Evolutionary conservation across 2,329 filamentous ascomycete genomes (phyloP).

Genomic region (Hypoxylon sp.): DNA sequence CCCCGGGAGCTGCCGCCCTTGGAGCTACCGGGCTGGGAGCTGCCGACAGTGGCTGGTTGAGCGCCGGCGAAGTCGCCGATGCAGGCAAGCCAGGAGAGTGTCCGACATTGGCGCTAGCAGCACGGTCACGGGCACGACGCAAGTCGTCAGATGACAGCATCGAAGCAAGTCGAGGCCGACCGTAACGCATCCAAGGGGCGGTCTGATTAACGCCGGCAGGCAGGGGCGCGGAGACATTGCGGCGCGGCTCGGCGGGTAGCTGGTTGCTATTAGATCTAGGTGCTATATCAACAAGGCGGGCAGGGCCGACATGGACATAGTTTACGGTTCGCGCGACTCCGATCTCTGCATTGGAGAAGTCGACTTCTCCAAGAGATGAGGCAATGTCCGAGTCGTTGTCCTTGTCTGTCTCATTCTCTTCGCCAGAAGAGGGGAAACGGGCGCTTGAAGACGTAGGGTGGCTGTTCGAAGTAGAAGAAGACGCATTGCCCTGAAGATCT

Average conservation of each 20-base stretch:
- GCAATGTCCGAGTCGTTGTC: no score
- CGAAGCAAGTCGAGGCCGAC: neutral
- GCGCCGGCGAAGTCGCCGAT: neutral
- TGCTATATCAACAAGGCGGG: neutral
- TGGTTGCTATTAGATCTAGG: neutral
- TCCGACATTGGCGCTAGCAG: neutral
- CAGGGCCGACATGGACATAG: neutral
- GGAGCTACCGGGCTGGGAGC: no score
- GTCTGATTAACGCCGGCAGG: neutral
- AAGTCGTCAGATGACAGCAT: neutral
- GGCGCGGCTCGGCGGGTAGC: no score
- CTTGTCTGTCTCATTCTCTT: no score
- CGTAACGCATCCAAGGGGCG: neutral
- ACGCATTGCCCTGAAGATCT: no score
- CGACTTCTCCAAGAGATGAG: no score
- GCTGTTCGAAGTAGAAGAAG: no score
- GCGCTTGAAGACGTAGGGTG: no score
- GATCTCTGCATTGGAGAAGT: neutral
- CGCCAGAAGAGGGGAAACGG: no score
- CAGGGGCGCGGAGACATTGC: no score
- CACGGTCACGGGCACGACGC: neutral
- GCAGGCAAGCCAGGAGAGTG: neutral
- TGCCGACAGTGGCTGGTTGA: neutral
- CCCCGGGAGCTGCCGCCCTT: neutral
- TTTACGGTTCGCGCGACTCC: neutral